Base-by-base conservation (phyloP, 2,329 filamentous ascomycete genomes). In the Daldinia sp. region DNA sequence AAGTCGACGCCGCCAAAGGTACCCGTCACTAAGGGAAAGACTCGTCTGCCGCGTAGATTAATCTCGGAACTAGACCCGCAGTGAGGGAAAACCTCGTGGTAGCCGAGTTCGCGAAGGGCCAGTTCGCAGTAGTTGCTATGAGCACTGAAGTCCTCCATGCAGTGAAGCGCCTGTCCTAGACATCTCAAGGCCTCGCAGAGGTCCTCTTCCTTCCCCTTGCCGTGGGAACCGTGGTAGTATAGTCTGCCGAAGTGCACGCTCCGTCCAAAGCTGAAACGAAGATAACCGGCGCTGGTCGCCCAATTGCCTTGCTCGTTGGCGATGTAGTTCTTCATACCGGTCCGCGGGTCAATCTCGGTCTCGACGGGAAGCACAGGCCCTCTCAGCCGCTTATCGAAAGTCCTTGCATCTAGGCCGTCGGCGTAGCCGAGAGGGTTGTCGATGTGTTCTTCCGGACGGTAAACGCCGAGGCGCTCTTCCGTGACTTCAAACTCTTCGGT, bases 281-380 rank as follows among this genome's bases (percentile, higher is more conserved):
- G 86, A 76, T 95, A 98, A 42, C 92, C 94, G 6, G 92, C 84
- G 70, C 94, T 97, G 20, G 96, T 99, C 1, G 94, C 93, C 92
- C 94, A 98, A 44, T 88, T 87, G 4, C 94, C 93, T 13, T 82
- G 84, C 79, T 98, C 95, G 76, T 98, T 98, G 67, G 95, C 90
- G 73, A 99, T 98, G 80, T 99, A 99, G 79, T 98, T 98, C 81
- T 98, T 99, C 95, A 99, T 97, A n/a, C 94, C 94, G 0, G 93
- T 96, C 5, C 87, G 82, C 37, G 82, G 82, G 75, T 96, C 93
- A 63, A 96, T 87, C 67, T 92, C 89, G 20, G 92, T 88, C 76
- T 96, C 93, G 44, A 87, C 80, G 4, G 87, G 86, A 67, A 88
- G 83, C 7, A 98, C 89, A 0, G 94, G 94, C 0, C 90, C 92